phyloP scores from a whole-genome alignment of 306 rosid genomes.

The Cucumis sativus region Cucumber_9930_V3 NC_026658.2:18850501-18851000 shows the following conservation, averaged over 20 bases:
- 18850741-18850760: not conserved
- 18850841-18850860: not conserved
- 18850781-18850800: not conserved
- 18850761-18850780: not conserved
- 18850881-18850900: not conserved
- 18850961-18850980: not conserved
- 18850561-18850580: not conserved
- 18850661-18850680: constrained; percentile 74
- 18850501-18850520: not conserved
- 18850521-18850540: not conserved
- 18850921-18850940: not conserved
- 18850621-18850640: constrained; percentile 56
- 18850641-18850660: constrained; percentile 87
- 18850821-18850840: not conserved
- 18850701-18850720: constrained; percentile 6
- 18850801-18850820: not conserved
- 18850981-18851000: not conserved
- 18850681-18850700: constrained; percentile 84
- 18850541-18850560: not conserved
- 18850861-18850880: not conserved
- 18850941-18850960: not conserved
- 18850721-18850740: not conserved
- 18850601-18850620: constrained; percentile 77
- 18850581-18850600: not conserved
- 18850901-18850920: not conserved